Conservation (phyloP, 2,329 filamentous ascomycete species). For the Penicillium sp. region DNA sequence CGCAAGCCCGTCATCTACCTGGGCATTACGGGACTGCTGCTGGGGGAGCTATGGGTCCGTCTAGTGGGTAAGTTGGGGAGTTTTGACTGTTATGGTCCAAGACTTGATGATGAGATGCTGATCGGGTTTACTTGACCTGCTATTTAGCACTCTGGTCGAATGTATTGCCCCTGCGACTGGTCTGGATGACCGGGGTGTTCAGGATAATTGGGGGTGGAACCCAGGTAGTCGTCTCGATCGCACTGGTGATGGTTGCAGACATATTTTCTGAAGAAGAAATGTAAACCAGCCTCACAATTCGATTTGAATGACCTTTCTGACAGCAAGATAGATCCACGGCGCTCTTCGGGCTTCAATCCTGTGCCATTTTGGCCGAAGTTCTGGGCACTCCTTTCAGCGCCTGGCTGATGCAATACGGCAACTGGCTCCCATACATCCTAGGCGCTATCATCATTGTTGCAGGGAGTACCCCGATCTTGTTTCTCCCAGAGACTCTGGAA, state of each 20-base stretch:
- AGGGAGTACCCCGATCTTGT: constrained; percentile 18
- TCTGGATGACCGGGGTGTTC: constrained; percentile 36
- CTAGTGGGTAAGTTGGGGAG: constrained; percentile 35
- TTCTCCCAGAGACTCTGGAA: constrained; percentile 35
- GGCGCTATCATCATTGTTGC: constrained; percentile 21
- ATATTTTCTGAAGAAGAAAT: constrained; percentile 38
- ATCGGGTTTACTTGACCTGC: background rate
- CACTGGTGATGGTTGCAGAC: constrained; percentile 37
- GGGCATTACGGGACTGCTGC: constrained; percentile 27
- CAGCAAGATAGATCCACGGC: constrained; percentile 29
- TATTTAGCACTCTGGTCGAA: constrained; percentile 26
- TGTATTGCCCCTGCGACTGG: constrained; percentile 35
- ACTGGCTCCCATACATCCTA: constrained; percentile 34
- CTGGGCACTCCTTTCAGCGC: constrained; percentile 38
- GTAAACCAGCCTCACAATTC: constrained; percentile 17
- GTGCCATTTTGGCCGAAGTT: constrained; percentile 32
- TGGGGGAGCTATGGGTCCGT: constrained; percentile 35
- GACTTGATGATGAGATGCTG: background rate
- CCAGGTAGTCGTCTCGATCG: constrained; percentile 27
- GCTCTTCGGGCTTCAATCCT: constrained; percentile 33
- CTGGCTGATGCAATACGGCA: constrained; percentile 33
- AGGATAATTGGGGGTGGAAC: constrained; percentile 38
- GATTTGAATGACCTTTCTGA: constrained; percentile 6
- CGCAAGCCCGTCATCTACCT: constrained; percentile 36
- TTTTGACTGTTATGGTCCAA: background rate